Conservation (phyloP, 306 rosid species). For the Styphnolobium japonicum region DNA sequence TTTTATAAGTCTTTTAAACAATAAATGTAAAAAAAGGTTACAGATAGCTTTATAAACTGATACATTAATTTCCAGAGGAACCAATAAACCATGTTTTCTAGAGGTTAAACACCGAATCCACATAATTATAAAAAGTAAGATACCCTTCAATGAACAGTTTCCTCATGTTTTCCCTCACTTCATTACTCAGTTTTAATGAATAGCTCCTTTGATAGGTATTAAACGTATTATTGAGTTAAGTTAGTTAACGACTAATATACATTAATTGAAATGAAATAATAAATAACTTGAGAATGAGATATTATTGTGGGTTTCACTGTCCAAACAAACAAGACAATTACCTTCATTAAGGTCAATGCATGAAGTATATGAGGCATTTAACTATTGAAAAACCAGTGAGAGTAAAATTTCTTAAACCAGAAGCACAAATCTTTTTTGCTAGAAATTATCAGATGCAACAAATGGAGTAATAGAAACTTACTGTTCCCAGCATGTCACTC, state of each 20-base stretch:
- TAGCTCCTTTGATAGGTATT: neutral
- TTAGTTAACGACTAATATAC: neutral
- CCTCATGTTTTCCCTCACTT: neutral
- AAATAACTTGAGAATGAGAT: neutral
- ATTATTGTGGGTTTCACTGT: neutral
- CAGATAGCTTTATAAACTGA: neutral
- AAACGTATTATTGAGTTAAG: neutral
- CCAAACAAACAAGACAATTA: neutral
- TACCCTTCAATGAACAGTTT: neutral
- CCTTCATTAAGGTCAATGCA: neutral
- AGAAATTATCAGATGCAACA: neutral
- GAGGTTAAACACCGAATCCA: neutral
- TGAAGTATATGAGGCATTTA: neutral
- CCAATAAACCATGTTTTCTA: neutral
- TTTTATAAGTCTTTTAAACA: neutral
- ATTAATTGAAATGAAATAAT: neutral
- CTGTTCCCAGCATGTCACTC: slow-evolving; percentile 93
- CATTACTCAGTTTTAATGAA: neutral
- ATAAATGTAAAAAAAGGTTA: neutral
- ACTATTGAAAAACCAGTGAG: neutral
- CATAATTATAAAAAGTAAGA: neutral
- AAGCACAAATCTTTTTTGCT: neutral
- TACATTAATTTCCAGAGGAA: neutral
- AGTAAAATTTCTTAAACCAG: neutral
- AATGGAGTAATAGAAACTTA: slow-evolving; percentile 57